These are phyloP conservation scores for Myriangium duriaei DNA, from an alignment of 2,329 filamentous ascomycete species.

Conservation along the genomic window DNA sequence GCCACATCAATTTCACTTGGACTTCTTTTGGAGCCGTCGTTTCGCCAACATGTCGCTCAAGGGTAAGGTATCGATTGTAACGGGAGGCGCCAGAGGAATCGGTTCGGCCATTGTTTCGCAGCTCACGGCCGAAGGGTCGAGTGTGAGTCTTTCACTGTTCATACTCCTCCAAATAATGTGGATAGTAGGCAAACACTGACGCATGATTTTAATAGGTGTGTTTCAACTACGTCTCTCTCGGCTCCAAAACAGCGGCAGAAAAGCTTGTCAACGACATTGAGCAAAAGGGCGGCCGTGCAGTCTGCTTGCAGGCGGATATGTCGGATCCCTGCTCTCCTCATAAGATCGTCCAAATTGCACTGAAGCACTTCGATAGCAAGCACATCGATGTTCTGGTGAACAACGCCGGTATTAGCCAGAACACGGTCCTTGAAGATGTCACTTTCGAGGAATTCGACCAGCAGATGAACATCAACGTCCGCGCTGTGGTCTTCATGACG, in stretches of 20 bases:
- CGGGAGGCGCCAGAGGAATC: constrained; percentile 4
- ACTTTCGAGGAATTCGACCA: constrained; percentile 8
- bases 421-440: constrained; percentile 9
- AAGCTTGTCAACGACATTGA: neutral
- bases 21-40: too few species aligned
- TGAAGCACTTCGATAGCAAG: neutral
- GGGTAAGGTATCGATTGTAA: constrained; percentile 7
- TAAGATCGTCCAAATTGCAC: constrained; percentile 22
- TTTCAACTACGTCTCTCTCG: neutral
- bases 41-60: constrained; percentile 9
- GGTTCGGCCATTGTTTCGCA: neutral
- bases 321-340: constrained; percentile 18
- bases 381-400: constrained; percentile 27
- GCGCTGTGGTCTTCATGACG: constrained; percentile 21
- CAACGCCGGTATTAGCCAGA: constrained; percentile 20
- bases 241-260: neutral
- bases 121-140: neutral
- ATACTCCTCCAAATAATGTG: too few species aligned
- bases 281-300: neutral
- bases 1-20: too few species aligned
- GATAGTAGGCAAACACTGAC: too few species aligned
- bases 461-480: constrained; percentile 15
- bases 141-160: neutral
- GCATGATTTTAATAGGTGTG: neutral
- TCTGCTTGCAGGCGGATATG: neutral